A percentile compares a stretch with the other conserved stretches of the same genome.
Conservation (phyloP, 2,329 filamentous ascomycete genomes). For the Diaporthe humulicola region DNA sequence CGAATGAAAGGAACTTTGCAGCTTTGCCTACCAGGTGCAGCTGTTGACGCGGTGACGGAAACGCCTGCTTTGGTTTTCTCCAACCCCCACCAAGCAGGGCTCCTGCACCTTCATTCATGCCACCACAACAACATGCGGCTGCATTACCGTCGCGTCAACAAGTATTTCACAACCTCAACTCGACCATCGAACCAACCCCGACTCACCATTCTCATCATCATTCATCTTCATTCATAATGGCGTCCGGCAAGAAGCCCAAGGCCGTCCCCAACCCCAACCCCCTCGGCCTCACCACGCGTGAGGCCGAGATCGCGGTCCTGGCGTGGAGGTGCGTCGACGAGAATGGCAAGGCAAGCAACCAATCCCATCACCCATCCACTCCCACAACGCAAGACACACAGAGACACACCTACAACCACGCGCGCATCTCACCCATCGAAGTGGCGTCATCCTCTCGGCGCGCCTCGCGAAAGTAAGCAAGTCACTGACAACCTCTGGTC, state of each 20-base stretch:
- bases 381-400: background rate
- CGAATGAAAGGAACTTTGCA: background rate
- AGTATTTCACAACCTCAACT: background rate
- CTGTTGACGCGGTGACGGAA: background rate
- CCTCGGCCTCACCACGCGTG: background rate
- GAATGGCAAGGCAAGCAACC: background rate
- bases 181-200: background rate
- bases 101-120: background rate
- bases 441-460: background rate
- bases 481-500: background rate
- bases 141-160: background rate
- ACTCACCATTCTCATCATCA: background rate
- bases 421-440: background rate
- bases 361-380: background rate
- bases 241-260: background rate
- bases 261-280: background rate
- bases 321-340: slow-evolving; percentile 21
- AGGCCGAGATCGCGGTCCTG: slow-evolving; percentile 1
- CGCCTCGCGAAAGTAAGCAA: background rate
- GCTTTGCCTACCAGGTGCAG: background rate
- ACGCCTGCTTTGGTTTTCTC: background rate
- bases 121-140: background rate
- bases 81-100: background rate
- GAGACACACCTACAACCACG: background rate
- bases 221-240: background rate